Percentiles rank a stretch among this genome's conserved stretches.
phyloP scores from a whole-genome alignment of 192 early-diverging fungal genomes.

The Podochytrium sp. region DNA sequence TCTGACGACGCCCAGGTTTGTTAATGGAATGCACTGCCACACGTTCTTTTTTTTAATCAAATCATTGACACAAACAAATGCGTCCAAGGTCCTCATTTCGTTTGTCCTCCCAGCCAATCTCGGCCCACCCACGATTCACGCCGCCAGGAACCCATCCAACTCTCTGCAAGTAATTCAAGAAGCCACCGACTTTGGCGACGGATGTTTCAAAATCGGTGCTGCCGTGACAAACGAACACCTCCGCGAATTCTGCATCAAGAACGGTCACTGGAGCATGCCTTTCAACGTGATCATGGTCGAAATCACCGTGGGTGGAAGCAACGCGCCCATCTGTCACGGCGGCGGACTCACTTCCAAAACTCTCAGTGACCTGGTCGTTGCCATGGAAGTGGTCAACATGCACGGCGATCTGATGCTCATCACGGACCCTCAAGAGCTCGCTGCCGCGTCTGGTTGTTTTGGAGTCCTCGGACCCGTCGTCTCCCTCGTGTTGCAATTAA shows the following conservation, averaged over 20 bases:
- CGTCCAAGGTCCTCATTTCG: too few relatives aligned
- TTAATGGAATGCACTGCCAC: too few relatives aligned
- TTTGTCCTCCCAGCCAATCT: neutral
- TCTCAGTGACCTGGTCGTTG: neutral
- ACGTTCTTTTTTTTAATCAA: too few relatives aligned
- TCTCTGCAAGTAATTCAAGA: too few relatives aligned
- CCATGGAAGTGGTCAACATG: neutral
- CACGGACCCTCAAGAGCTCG: neutral
- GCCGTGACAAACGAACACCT: neutral
- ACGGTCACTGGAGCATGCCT: neutral
- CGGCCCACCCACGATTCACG: too few relatives aligned
- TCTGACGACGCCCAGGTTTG: too few relatives aligned
- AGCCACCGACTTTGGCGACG: neutral
- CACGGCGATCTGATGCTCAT: neutral
- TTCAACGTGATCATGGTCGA: neutral
- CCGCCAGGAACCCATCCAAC: too few relatives aligned
- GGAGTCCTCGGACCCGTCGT: neutral
- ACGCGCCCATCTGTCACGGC: neutral
- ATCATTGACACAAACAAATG: too few relatives aligned
- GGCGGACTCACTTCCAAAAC: neutral
- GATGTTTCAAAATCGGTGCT: neutral
- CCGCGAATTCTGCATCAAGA: neutral
- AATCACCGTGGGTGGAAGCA: neutral
- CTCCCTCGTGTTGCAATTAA: neutral
- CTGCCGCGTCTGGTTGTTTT: neutral